A percentile compares a stretch with the other conserved stretches of the same genome.
Conservation (phyloP, 2,329 filamentous ascomycete genomes). For the Neonectria faginata region DNA sequence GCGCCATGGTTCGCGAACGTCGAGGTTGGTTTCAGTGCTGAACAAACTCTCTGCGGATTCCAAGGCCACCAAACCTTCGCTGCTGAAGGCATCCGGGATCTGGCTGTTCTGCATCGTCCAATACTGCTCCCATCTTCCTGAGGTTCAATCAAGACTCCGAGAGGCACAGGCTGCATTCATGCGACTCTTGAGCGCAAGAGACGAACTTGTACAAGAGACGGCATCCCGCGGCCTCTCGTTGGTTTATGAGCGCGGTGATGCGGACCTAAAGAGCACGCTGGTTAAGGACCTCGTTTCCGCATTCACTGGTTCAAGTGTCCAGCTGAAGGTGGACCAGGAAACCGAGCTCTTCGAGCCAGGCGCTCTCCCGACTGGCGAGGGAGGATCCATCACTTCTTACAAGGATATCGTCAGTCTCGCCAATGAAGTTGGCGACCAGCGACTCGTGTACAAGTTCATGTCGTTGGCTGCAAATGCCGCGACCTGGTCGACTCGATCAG, state of each 20-base stretch:
- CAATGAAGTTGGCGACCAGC: slow-evolving; percentile 96
- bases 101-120: slow-evolving; percentile 95
- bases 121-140: slow-evolving; percentile 82
- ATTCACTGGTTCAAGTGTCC: slow-evolving; percentile 82
- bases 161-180: slow-evolving; percentile 90
- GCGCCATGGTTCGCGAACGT: slow-evolving; percentile 54
- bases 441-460: slow-evolving; percentile 99
- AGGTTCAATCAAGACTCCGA: slow-evolving; percentile 79
- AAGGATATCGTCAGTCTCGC: slow-evolving; percentile 96
- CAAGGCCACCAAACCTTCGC: slow-evolving; percentile 85
- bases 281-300: slow-evolving; percentile 89
- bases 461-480: slow-evolving; percentile 94
- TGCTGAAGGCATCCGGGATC: slow-evolving; percentile 92
- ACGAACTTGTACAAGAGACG: slow-evolving; percentile 95
- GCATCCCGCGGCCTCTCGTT: slow-evolving; percentile 91
- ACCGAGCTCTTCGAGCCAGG: slow-evolving; percentile 95
- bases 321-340: slow-evolving; percentile 86
- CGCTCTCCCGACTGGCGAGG: slow-evolving; percentile 88
- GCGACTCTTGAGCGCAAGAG: slow-evolving; percentile 84
- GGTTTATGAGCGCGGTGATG: slow-evolving; percentile 92
- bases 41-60: slow-evolving; percentile 82
- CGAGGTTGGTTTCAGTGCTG: slow-evolving; percentile 66
- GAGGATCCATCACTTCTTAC: slow-evolving; percentile 91
- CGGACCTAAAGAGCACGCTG: slow-evolving; percentile 81
- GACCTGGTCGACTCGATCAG: slow-evolving; percentile 96